phyloP scores from a whole-genome alignment of 805 yeast genomes.

The Ogataea parapolymorpha region DNA sequence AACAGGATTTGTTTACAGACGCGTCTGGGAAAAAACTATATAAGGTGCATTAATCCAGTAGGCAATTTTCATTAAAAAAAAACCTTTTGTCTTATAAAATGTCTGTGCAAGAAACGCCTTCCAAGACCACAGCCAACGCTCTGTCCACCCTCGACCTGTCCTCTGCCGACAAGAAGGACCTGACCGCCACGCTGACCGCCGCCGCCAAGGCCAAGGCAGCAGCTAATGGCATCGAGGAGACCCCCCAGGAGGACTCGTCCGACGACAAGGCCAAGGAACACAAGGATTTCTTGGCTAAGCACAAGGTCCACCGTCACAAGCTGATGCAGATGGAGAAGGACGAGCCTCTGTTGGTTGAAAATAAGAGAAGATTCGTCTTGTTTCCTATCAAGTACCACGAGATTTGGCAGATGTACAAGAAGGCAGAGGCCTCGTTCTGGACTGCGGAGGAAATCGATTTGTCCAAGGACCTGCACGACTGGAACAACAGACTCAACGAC shows the following conservation, averaged over 20 bases:
- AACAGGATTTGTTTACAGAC: slow-evolving; percentile 14
- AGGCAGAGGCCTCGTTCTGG: slow-evolving; percentile 99
- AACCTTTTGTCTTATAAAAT: slow-evolving; percentile 24
- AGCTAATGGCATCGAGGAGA: slow-evolving; percentile 17
- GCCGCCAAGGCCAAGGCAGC: slow-evolving; percentile 38
- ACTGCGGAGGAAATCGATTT: slow-evolving; percentile 98
- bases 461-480: slow-evolving; percentile 85
- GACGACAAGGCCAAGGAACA: slow-evolving; percentile 40
- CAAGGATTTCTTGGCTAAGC: slow-evolving; percentile 53
- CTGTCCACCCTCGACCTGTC: slow-evolving; percentile 49
- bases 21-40: slow-evolving; percentile 11
- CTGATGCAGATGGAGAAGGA: slow-evolving; percentile 75
- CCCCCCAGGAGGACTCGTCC: slow-evolving; percentile 10
- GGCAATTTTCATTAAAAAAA: background rate
- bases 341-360: slow-evolving; percentile 85
- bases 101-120: slow-evolving; percentile 68
- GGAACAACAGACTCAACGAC: slow-evolving; percentile 86
- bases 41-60: slow-evolving; percentile 8
- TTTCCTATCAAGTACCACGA: slow-evolving; percentile 97
- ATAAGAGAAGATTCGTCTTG: slow-evolving; percentile 83
- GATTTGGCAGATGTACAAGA: slow-evolving; percentile 98
- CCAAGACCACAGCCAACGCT: slow-evolving; percentile 59
- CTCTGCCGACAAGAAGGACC: slow-evolving; percentile 39
- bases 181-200: slow-evolving; percentile 38
- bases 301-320: slow-evolving; percentile 67